phyloP scores from a whole-genome alignment of 2,329 filamentous ascomycete genomes.

The Aspergillus eucalypticola region DNA sequence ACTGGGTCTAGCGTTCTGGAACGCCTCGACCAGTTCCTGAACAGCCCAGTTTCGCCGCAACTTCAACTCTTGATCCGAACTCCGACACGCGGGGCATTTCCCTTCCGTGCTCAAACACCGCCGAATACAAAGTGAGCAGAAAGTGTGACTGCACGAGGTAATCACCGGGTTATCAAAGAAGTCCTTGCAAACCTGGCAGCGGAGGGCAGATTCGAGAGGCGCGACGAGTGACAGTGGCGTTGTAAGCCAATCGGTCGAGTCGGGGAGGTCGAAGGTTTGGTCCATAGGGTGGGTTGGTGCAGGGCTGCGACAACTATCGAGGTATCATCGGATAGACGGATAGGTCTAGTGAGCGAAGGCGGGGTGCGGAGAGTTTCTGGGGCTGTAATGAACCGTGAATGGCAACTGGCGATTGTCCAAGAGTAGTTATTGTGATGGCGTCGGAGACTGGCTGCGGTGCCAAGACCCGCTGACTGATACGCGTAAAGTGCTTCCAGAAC shows the following conservation, averaged over 20 bases:
- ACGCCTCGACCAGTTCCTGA: slow-evolving; percentile 80
- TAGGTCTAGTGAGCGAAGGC: not conserved
- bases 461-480: slow-evolving; percentile 46
- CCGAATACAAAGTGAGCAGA: slow-evolving; percentile 94
- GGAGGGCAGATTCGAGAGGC: slow-evolving; percentile 74
- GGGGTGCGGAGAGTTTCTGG: not conserved
- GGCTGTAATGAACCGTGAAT: not conserved
- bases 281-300: slow-evolving; percentile 31
- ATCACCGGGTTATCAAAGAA: slow-evolving; percentile 94
- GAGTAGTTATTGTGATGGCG: slow-evolving; percentile 3
- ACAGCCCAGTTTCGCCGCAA: slow-evolving; percentile 81
- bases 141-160: slow-evolving; percentile 91
- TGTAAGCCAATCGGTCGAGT: slow-evolving; percentile 51
- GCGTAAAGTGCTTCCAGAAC: slow-evolving; percentile 42
- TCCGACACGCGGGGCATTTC: slow-evolving; percentile 82
- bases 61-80: slow-evolving; percentile 77
- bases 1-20: slow-evolving; percentile 63
- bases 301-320: not conserved
- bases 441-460: slow-evolving; percentile 21
- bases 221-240: slow-evolving; percentile 48
- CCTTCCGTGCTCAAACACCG: slow-evolving; percentile 79
- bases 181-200: slow-evolving; percentile 97
- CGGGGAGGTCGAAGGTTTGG: slow-evolving; percentile 40
- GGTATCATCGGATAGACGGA: not conserved
- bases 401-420: not conserved